phyloP scores from a whole-genome alignment of 2,329 filamentous ascomycete species.

The Xylariaceae sp. region DNA sequence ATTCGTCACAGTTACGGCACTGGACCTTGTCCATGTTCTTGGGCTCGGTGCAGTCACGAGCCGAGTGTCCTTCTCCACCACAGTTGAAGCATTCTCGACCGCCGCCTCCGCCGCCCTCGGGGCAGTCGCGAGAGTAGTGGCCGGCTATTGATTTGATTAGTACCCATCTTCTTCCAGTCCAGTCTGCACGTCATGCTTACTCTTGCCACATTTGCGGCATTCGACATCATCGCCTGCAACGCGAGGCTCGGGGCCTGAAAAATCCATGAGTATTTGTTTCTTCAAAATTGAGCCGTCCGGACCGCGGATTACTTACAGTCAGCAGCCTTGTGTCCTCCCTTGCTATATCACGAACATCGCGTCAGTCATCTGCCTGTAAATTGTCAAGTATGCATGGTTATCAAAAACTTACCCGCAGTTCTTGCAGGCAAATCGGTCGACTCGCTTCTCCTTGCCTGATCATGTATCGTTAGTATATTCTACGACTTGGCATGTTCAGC shows the following conservation, averaged over 20 bases:
- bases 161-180: neutral
- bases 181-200: slow-evolving; percentile 36
- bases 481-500: neutral
- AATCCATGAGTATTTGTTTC: slow-evolving; percentile 16
- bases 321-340: slow-evolving; percentile 46
- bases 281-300: slow-evolving; percentile 9
- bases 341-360: slow-evolving; percentile 25
- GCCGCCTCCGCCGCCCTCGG: slow-evolving; percentile 50
- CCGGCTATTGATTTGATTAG: slow-evolving; percentile 41
- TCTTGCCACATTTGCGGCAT: slow-evolving; percentile 60
- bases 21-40: slow-evolving; percentile 35
- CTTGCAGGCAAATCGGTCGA: slow-evolving; percentile 61
- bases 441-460: slow-evolving; percentile 52
- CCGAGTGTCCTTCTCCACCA: slow-evolving; percentile 55
- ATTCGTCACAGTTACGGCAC: slow-evolving; percentile 56
- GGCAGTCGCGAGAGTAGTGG: slow-evolving; percentile 60
- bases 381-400: neutral
- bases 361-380: slow-evolving; percentile 1
- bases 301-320: slow-evolving; percentile 41
- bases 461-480: slow-evolving; percentile 13
- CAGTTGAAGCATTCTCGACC: slow-evolving; percentile 57
- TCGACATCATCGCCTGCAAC: slow-evolving; percentile 54
- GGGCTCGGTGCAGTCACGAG: slow-evolving; percentile 46
- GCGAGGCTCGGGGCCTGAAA: slow-evolving; percentile 49
- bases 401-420: slow-evolving; percentile 53